Conservation (phyloP, 139 green algal species). For the Tetratostichococcus sp. region DNA sequence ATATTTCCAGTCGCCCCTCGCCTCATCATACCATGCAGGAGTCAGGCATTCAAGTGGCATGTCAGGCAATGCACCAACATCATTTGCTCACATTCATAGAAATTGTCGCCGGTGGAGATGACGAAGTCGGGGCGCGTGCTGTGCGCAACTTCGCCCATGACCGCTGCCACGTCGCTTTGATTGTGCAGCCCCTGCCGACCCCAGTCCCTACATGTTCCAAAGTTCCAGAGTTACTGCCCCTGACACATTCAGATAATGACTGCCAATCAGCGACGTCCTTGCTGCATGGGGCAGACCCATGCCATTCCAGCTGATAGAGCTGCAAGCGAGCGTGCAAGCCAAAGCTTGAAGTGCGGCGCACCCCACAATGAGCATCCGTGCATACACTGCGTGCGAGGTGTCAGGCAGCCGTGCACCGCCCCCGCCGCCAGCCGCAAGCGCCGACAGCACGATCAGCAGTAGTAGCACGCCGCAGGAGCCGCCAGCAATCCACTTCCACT, state of each 20-base stretch:
- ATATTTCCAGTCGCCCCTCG: no score
- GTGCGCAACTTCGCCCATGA: slow-evolving; percentile 45
- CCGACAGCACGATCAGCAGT: slow-evolving; percentile 1
- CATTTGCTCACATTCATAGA: slow-evolving; percentile 32
- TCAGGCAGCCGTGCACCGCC: not conserved
- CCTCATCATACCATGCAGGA: no score
- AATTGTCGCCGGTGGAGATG: slow-evolving; percentile 62
- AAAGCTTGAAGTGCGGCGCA: no score
- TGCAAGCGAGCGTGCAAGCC: no score
- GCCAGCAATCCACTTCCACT: not conserved
- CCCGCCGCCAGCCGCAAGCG: not conserved
- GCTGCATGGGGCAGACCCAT: no score
- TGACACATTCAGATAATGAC: no score
- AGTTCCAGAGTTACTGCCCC: no score
- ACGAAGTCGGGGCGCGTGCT: slow-evolving; percentile 43
- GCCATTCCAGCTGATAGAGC: no score
- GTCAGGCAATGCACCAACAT: no score
- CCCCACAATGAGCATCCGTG: not conserved
- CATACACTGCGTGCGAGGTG: not conserved
- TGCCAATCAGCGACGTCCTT: no score
- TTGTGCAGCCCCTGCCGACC: slow-evolving; percentile 45
- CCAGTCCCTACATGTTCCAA: slow-evolving; percentile 49
- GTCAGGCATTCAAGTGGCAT: no score
- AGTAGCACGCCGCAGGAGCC: not conserved
- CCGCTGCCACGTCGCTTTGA: slow-evolving; percentile 40